Percentiles rank a stretch among this genome's conserved stretches.
Conservation (phyloP, 2,329 filamentous ascomycete genomes). For the Colletotrichum sp. region DNA sequence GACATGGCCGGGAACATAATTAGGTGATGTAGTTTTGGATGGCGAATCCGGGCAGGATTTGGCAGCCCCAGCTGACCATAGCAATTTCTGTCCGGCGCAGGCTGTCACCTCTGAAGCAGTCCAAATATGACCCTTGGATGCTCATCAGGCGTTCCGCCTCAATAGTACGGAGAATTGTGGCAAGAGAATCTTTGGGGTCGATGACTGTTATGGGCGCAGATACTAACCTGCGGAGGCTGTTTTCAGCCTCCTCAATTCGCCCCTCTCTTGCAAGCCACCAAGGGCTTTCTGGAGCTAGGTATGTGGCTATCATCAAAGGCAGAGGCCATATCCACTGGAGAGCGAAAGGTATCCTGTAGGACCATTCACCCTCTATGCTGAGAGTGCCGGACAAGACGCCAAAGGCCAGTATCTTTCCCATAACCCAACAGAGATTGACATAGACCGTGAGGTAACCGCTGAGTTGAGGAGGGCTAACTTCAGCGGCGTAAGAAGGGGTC, state of each 20-base stretch:
- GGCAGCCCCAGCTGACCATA: slow-evolving; percentile 41
- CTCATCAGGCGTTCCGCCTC: slow-evolving; percentile 41
- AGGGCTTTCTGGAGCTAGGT: slow-evolving; percentile 41
- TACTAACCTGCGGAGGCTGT: slow-evolving; percentile 42
- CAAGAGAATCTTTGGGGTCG: not conserved
- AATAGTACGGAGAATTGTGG: not conserved
- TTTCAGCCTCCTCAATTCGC: slow-evolving; percentile 49
- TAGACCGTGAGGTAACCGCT: slow-evolving; percentile 45
- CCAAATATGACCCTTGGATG: slow-evolving; percentile 50
- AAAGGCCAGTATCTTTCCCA: slow-evolving; percentile 44
- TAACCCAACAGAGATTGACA: slow-evolving; percentile 47
- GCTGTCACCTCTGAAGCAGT: slow-evolving; percentile 44
- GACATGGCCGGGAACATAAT: slow-evolving; percentile 47
- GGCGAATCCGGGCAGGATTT: slow-evolving; percentile 41
- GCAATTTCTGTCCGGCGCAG: slow-evolving; percentile 50
- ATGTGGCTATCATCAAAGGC: slow-evolving; percentile 33
- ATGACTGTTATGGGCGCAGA: slow-evolving; percentile 25
- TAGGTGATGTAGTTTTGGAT: slow-evolving; percentile 39
- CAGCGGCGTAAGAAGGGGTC: slow-evolving; percentile 45
- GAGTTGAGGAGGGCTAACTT: slow-evolving; percentile 44
- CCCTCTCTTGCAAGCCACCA: slow-evolving; percentile 44
- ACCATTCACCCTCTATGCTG: slow-evolving; percentile 27
- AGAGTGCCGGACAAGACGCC: slow-evolving; percentile 42
- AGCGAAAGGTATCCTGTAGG: slow-evolving; percentile 38
- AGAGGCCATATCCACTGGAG: slow-evolving; percentile 43